Evolutionary conservation across 2,329 filamentous ascomycete genomes (phyloP).

Genomic region (Ophiostoma fasciatum): DNA sequence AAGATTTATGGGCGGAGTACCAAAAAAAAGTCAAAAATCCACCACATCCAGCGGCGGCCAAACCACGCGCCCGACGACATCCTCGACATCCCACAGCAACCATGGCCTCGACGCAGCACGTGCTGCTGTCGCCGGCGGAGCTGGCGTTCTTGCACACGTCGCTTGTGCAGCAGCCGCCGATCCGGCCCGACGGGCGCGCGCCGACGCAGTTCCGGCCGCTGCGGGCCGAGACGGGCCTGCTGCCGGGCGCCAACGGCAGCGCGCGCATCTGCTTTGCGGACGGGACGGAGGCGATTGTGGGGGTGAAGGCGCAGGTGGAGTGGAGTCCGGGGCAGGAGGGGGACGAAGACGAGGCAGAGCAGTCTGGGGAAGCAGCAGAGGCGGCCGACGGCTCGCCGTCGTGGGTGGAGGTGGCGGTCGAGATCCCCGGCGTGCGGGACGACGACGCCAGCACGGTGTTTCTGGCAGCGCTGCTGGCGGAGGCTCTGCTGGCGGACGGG

Average conservation of each 20-base stretch:
- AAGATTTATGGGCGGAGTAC: too few relatives aligned
- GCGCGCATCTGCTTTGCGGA: conserved; percentile 89
- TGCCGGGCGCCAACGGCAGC: conserved; percentile 82
- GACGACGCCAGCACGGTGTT: conserved; percentile 85
- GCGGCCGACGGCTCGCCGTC: conserved; percentile 16
- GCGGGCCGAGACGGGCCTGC: conserved; percentile 75
- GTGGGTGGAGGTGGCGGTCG: conserved; percentile 84
- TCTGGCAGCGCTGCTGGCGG: conserved; percentile 72
- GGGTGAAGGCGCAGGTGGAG: conserved; percentile 90
- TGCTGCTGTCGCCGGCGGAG: conserved; percentile 83
- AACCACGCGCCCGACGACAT: too few relatives aligned
- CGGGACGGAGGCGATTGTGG: conserved; percentile 89
- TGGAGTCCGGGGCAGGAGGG: conserved; percentile 32
- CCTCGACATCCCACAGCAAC: too few relatives aligned
- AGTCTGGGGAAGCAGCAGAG: conserved; percentile 12
- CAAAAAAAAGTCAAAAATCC: conserved; percentile 1
- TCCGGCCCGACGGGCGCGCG: conserved; percentile 75
- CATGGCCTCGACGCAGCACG: conserved; percentile 52
- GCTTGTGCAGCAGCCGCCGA: conserved; percentile 64
- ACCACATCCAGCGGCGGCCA: neutral
- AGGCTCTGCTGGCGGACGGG: conserved; percentile 65
- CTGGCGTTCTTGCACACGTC: conserved; percentile 89
- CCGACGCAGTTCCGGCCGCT: conserved; percentile 82
- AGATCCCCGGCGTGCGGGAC: conserved; percentile 81
- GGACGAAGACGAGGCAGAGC: conserved; percentile 13